These are phyloP conservation scores for Begonia masoniana DNA, from an alignment of 306 rosid genomes.

Conservation along the genomic window DNA sequence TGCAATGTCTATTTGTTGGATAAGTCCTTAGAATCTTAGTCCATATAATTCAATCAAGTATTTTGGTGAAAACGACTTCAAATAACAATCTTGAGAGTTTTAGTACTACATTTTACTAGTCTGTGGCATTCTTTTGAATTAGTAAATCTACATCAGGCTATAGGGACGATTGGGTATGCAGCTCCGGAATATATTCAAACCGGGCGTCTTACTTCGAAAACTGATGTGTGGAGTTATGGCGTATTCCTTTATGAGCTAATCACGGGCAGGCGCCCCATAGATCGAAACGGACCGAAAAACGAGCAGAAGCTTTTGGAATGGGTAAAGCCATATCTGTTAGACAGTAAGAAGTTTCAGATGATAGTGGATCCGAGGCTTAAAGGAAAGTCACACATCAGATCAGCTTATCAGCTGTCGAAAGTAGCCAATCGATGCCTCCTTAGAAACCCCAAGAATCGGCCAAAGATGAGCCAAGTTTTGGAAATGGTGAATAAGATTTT, in stretches of 20 bases:
- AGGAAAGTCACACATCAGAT: conserved; percentile 47
- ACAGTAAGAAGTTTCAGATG: conserved; percentile 53
- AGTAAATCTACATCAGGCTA: conserved; percentile 31
- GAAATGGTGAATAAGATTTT: conserved; percentile 52
- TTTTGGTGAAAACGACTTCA: no score
- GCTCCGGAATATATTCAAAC: conserved; percentile 94
- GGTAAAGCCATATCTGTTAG: conserved; percentile 79
- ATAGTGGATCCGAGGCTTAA: conserved; percentile 88
- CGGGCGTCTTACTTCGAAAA: conserved; percentile 76
- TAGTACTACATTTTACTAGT: background rate
- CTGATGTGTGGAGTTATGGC: conserved; percentile 92
- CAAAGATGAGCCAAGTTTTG: conserved; percentile 89
- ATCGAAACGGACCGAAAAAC: conserved; percentile 73
- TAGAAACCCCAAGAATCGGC: conserved; percentile 71
- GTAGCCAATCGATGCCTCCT: conserved; percentile 80
- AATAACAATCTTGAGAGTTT: conserved; percentile 4
- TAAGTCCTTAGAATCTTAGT: no score
- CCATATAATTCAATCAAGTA: no score
- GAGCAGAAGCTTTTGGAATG: conserved; percentile 96
- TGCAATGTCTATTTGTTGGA: no score
- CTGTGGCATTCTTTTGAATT: conserved; percentile 1
- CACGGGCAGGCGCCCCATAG: conserved; percentile 86
- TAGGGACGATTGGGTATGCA: conserved; percentile 96
- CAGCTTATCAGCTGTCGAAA: conserved; percentile 58
- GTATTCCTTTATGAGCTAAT: conserved; percentile 93